These are phyloP conservation scores for Colletotrichum agaves DNA, from an alignment of 2,329 filamentous ascomycete genomes.

Conservation along the genomic window DNA sequence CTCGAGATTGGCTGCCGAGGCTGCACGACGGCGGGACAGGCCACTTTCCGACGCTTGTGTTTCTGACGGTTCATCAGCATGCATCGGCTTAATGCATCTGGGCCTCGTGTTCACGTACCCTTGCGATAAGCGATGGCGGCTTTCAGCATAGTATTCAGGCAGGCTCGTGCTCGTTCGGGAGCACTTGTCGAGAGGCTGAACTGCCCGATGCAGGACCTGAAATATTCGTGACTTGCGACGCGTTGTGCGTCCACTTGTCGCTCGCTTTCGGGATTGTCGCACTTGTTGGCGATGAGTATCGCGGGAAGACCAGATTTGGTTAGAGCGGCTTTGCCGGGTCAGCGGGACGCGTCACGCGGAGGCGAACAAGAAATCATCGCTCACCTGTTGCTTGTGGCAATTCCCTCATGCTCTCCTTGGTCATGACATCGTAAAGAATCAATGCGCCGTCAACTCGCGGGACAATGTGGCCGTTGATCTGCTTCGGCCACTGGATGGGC, in stretches of 20 bases:
- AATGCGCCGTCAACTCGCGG: constrained; percentile 85
- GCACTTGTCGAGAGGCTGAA: constrained; percentile 78
- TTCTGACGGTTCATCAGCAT: constrained; percentile 35
- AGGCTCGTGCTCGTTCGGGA: constrained; percentile 78
- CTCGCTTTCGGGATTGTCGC: constrained; percentile 77
- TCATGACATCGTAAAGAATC: constrained; percentile 88
- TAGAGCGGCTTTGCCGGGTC: constrained; percentile 70
- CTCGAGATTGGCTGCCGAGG: constrained; percentile 71
- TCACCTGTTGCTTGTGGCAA: constrained; percentile 83
- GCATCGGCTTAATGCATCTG: constrained; percentile 13
- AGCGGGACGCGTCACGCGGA: constrained; percentile 36
- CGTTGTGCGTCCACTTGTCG: constrained; percentile 77
- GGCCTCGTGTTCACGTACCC: constrained; percentile 64
- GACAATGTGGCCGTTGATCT: constrained; percentile 75
- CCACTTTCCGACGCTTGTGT: constrained; percentile 49
- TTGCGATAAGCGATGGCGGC: constrained; percentile 74
- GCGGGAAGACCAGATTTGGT: constrained; percentile 79
- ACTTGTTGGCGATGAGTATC: constrained; percentile 89
- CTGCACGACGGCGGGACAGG: constrained; percentile 64
- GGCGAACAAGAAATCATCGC: constrained; percentile 47
- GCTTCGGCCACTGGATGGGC: constrained; percentile 73
- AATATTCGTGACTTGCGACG: constrained; percentile 70
- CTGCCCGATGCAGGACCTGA: constrained; percentile 75
- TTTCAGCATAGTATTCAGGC: constrained; percentile 79
- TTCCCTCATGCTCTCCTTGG: constrained; percentile 77